Conservation (phyloP, 257 asterid species). For the Fraxinus cuspidata region DNA sequence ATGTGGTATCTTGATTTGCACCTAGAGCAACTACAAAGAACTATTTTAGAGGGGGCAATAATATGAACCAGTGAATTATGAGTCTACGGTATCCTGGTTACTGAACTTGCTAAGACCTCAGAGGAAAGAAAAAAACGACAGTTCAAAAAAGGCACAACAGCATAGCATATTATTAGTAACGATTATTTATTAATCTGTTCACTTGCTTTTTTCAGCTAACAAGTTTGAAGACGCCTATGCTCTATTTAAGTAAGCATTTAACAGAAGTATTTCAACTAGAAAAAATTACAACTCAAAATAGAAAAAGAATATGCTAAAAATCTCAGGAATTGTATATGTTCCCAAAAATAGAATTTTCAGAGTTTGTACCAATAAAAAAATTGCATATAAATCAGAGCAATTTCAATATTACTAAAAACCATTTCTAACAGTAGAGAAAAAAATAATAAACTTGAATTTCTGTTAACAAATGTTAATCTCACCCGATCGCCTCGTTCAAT, state of each 20-base stretch:
- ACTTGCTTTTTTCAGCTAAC: background rate
- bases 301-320: background rate
- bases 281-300: conserved; percentile 5
- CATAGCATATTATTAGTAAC: background rate
- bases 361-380: background rate
- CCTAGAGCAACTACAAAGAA: background rate
- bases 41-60: background rate
- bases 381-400: conserved; percentile 20
- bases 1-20: background rate
- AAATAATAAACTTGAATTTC: conserved; percentile 7
- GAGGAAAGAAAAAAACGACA: background rate
- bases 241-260: background rate
- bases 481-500: conserved; percentile 58
- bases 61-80: background rate
- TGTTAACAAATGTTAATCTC: conserved; percentile 13
- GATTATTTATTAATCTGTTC: background rate
- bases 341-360: background rate
- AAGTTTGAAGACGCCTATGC: background rate
- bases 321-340: background rate
- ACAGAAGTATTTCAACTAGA: background rate
- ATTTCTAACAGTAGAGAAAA: background rate
- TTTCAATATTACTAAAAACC: conserved; percentile 1
- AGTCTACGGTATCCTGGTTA: background rate
- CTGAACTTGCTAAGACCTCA: background rate
- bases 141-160: background rate